Base-by-base conservation (phyloP, 495 filamentous ascomycete species). In the Penicillium bialowiezense region DNA sequence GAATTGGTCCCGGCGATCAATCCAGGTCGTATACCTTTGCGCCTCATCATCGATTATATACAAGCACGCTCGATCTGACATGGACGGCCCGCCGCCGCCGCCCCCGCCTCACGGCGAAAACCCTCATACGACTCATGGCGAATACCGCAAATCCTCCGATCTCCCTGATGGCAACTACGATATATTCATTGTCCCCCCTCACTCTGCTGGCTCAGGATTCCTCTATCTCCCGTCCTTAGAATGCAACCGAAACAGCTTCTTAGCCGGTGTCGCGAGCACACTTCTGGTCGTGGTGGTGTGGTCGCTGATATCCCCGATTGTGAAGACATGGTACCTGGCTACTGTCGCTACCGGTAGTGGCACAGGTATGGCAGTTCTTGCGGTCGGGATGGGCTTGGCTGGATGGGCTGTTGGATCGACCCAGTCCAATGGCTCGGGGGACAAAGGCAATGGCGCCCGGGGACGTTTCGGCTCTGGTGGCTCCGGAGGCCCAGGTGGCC, bases 171-270 rank as follows among this genome's bases (percentile, higher is more conserved):
- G 90, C 23, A 90, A 91, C 63, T 97, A 95, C 72, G 92, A 97
- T 69, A 95, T 97, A 69, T 97, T 97, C 71, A 85, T 98, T 56
- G 90, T 98, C 48, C 92, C 93, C 3, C 88, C 88, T n/a, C 89
- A 97, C 61, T 91, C 90, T 7, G 79, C 91, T 10, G 93, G 93
- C 50, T 79, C 82, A 0, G 93, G 93, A 9, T 96, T 98, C 64
- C 72, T 98, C 8, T 98, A 98, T 67, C 82, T 98, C 18, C 93
- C 93, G 0, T 96, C 89, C 0, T 65, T 98, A 23, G 79, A 86
- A 59, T 84, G 89, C 20, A 82, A 95, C 57, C 75, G 84, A 54
- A 97, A 97, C 69, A 95, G 89, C 66, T 98, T 97, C 68, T 73
- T 89, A 24, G 90, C 90, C 5, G 93, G 93, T 14, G 86, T 89